A percentile compares a stretch with the other conserved stretches of the same genome.
These are phyloP conservation scores for Ochetophila trinervis DNA, from an alignment of 306 rosid genomes.

Conservation along the genomic window DNA sequence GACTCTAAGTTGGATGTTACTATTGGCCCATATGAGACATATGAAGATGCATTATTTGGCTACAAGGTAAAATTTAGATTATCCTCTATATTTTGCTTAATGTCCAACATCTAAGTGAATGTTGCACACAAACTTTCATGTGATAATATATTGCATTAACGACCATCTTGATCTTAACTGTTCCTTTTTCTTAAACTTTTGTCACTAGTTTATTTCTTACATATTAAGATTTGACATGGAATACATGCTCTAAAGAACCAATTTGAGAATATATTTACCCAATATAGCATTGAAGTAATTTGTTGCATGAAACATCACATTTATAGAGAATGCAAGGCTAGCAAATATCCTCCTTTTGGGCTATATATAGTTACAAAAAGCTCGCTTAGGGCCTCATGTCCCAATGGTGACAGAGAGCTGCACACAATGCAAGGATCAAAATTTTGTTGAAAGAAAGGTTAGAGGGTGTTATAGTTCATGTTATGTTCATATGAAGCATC, in stretches of 20 bases:
- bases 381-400: neutral
- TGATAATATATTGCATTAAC: neutral
- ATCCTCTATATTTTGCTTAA: neutral
- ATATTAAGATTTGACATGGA: slow-evolving; percentile 6
- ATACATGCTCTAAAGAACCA: neutral
- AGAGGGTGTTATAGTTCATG: too few species aligned
- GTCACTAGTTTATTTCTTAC: slow-evolving; percentile 18
- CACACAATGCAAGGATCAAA: neutral
- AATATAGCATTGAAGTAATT: neutral
- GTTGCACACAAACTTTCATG: neutral
- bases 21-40: slow-evolving; percentile 96
- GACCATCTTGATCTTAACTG: neutral
- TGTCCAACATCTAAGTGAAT: slow-evolving; percentile 9
- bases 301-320: neutral
- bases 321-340: neutral
- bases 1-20: slow-evolving; percentile 89
- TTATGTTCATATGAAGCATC: neutral
- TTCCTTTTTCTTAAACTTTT: slow-evolving; percentile 7
- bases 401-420: neutral
- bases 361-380: neutral
- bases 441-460: too few species aligned
- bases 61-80: slow-evolving; percentile 59
- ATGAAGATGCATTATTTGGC: slow-evolving; percentile 86
- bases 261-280: neutral
- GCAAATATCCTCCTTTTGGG: neutral